Percentiles rank a stretch among this genome's conserved stretches.
These are phyloP conservation scores for Zizania palustris DNA, from an alignment of 202 grass and related monocot species.

Conservation along the genomic window DNA sequence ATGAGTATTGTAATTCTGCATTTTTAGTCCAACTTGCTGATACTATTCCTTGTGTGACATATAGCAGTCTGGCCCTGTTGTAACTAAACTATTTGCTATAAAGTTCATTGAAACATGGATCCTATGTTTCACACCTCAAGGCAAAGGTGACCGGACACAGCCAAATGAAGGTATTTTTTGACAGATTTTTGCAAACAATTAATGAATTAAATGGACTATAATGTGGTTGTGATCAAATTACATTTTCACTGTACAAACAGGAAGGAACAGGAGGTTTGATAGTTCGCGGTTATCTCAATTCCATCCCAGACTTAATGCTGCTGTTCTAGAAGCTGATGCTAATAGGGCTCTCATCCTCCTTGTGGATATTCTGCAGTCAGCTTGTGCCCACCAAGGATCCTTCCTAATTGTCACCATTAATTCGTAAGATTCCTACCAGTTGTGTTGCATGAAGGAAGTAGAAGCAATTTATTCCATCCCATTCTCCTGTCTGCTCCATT, in stretches of 20 bases:
- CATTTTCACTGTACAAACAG: constrained; percentile 52
- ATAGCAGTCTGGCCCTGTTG: constrained; percentile 66
- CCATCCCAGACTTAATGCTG: constrained; percentile 65
- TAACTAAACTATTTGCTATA: constrained; percentile 72
- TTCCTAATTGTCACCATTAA: constrained; percentile 84
- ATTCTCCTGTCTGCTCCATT: constrained; percentile 3
- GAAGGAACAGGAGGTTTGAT: constrained; percentile 63
- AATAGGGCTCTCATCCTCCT: constrained; percentile 67
- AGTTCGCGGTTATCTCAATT: constrained; percentile 60
- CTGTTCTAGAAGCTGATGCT: constrained; percentile 74
- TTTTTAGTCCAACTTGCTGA: constrained; percentile 31
- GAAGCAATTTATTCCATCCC: constrained; percentile 23
- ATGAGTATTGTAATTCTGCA: constrained; percentile 9
- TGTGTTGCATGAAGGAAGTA: constrained; percentile 39
- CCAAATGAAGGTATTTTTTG: constrained; percentile 55
- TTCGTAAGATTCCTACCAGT: constrained; percentile 63
- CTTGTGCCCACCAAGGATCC: constrained; percentile 65
- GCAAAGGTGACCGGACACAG: constrained; percentile 40
- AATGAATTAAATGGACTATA: constrained; percentile 26
- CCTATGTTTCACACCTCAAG: constrained; percentile 68
- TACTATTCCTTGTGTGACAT: constrained; percentile 44
- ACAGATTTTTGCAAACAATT: constrained; percentile 16
- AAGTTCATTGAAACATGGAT: constrained; percentile 89
- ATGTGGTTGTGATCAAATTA: constrained; percentile 24
- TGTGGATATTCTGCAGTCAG: constrained; percentile 76